Evolutionary conservation across 345 rosid species (phyloP).

Genomic region (thale cress (Arabidopsis thaliana)): TAIR10.1 NC_003076.8:16850001-16850500

Average conservation of each 20-base stretch:
- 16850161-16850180: constrained; percentile 44
- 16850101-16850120: constrained; percentile 61
- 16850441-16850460: constrained; percentile 46
- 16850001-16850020: neutral
- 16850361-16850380: constrained; percentile 45
- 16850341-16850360: constrained; percentile 52
- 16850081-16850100: constrained; percentile 47
- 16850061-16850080: constrained; percentile 54
- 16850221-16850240: neutral
- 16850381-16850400: constrained; percentile 50
- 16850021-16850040: constrained; percentile 35
- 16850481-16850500: constrained; percentile 48
- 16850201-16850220: no score
- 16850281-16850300: constrained; percentile 41
- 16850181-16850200: neutral
- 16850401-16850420: constrained; percentile 62
- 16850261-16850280: constrained; percentile 25
- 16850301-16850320: constrained; percentile 53
- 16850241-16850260: neutral
- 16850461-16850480: constrained; percentile 44
- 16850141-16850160: constrained; percentile 67
- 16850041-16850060: constrained; percentile 55
- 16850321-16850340: constrained; percentile 34
- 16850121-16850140: constrained; percentile 66
- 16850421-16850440: constrained; percentile 42